Percentiles rank a stretch among this genome's conserved stretches.
These are phyloP conservation scores for Hanseniaspora singularis DNA, from an alignment of 805 yeast species.

Conservation along the genomic window DNA sequence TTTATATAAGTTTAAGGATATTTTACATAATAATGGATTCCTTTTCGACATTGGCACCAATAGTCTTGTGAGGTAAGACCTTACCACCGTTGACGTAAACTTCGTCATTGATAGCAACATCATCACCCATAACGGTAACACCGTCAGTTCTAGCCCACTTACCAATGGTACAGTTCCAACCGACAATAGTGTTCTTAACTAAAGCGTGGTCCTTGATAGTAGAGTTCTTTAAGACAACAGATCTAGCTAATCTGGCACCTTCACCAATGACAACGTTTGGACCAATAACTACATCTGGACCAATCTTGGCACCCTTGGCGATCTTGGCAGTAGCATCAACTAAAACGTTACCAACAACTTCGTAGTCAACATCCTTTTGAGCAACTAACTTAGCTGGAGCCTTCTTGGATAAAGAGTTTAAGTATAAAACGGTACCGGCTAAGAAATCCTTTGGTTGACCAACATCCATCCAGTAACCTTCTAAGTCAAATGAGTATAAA, in stretches of 20 bases:
- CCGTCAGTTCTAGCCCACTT: slow-evolving; percentile 98
- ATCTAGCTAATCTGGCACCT: slow-evolving; percentile 96
- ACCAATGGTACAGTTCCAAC: slow-evolving; percentile 98
- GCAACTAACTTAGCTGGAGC: slow-evolving; percentile 55
- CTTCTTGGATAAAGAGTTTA: slow-evolving; percentile 75
- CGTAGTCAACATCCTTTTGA: slow-evolving; percentile 39
- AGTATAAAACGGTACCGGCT: slow-evolving; percentile 87
- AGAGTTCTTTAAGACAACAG: slow-evolving; percentile 84
- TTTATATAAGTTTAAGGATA: too few relatives aligned
- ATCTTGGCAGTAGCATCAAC: slow-evolving; percentile 92
- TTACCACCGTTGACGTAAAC: slow-evolving; percentile 98
- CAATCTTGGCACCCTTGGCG: slow-evolving; percentile 85
- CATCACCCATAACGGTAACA: slow-evolving; percentile 96
- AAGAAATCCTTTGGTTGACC: slow-evolving; percentile 99
- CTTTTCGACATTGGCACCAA: slow-evolving; percentile 89
- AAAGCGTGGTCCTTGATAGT: slow-evolving; percentile 93
- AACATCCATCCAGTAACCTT: slow-evolving; percentile 99
- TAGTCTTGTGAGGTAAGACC: slow-evolving; percentile 96
- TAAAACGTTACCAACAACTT: slow-evolving; percentile 79
- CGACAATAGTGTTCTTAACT: slow-evolving; percentile 94
- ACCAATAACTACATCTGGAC: slow-evolving; percentile 96
- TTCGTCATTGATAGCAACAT: slow-evolving; percentile 96
- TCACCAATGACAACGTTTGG: slow-evolving; percentile 93
- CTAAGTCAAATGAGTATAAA: slow-evolving; percentile 89
- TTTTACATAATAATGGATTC: slow-evolving; percentile 93